Evolutionary conservation across 441 rosid genomes (phyloP), one percentile per base, ranked within the genome.

Genomic region (Gossypium davidsonii): DNA sequence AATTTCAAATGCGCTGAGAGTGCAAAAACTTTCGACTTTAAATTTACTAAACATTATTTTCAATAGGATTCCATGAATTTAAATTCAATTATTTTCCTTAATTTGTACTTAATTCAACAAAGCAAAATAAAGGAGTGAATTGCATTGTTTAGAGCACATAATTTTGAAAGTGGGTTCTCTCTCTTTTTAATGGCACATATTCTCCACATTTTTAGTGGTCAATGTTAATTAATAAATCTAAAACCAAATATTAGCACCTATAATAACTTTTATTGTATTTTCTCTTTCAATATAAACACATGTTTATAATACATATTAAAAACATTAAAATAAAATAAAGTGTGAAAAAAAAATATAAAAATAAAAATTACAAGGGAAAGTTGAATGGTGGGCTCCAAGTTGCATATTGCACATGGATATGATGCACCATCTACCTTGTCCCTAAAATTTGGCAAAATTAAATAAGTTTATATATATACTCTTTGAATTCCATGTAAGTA

Each of bases 341-440:
- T 12, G 10, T 5, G 17, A 2, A 23, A 25, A 67, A 67, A 17
- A 7, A n/a, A 23, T 23, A 14, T 18, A 37, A 48, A 48, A 25
- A 25, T 20, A 72, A 15, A 39, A 70, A 8, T 63, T 53, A 73
- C 31, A 51, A 63, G 67, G 6, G 49, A 75, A 73, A 67, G 58
- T 53, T 51, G 17, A 76, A 37, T 3, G 79, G 84, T 77, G 80
- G 81, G 84, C 76, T 66, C 75, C 72, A 63, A 73, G 49, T 61
- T 70, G 25, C 18, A 55, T 78, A 73, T 66, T 60, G 71, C 74
- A 65, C 64, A 39, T 73, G 74, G 73, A 79, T 70, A 76, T 74
- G 88, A 83, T 80, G 79, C 76, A 57, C 61, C 69, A 83, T 80
- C 88, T 65, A 79, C 66, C 74, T 21, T 67, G 59, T 64, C 78